phyloP scores from a whole-genome alignment of 495 filamentous ascomycete genomes.

The Hypoxylon fragiforme region DNA sequence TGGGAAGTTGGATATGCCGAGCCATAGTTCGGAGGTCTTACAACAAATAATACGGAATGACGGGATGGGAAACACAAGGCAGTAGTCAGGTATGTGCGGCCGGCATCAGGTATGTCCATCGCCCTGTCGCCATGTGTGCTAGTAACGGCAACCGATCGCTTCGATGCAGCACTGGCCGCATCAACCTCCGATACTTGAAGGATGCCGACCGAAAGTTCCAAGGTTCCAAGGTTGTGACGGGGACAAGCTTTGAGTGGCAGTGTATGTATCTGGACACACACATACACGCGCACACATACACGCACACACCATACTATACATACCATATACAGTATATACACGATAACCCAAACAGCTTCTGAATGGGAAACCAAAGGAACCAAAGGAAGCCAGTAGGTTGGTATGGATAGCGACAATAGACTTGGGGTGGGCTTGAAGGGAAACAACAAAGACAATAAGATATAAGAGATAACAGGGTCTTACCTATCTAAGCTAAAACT shows the following conservation, averaged over 20 bases:
- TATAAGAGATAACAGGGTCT: constrained; percentile 14
- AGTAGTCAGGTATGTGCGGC: constrained; percentile 8
- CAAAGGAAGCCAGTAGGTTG: no score
- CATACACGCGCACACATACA: constrained; percentile 10
- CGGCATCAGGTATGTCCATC: constrained; percentile 3
- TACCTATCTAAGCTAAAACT: constrained; percentile 32
- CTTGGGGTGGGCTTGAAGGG: neutral
- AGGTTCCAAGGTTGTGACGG: constrained; percentile 5
- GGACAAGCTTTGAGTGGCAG: constrained; percentile 9
- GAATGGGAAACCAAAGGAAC: no score
- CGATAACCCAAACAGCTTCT: no score
- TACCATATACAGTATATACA: neutral
- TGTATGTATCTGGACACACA: constrained; percentile 11
- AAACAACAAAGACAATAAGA: constrained; percentile 6
- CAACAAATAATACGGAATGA: constrained; percentile 23
- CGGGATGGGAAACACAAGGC: constrained; percentile 4
- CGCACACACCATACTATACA: neutral
- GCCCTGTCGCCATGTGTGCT: neutral
- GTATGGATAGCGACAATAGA: neutral
- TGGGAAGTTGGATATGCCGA: constrained; percentile 15
- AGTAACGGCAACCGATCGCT: constrained; percentile 25
- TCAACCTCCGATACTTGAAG: constrained; percentile 26
- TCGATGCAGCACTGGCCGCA: constrained; percentile 28
- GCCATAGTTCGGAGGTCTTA: constrained; percentile 9
- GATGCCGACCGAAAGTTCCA: constrained; percentile 25